phyloP scores from a whole-genome alignment of 2,329 filamentous ascomycete genomes.

The Phialemoniopsis sp. region DNA sequence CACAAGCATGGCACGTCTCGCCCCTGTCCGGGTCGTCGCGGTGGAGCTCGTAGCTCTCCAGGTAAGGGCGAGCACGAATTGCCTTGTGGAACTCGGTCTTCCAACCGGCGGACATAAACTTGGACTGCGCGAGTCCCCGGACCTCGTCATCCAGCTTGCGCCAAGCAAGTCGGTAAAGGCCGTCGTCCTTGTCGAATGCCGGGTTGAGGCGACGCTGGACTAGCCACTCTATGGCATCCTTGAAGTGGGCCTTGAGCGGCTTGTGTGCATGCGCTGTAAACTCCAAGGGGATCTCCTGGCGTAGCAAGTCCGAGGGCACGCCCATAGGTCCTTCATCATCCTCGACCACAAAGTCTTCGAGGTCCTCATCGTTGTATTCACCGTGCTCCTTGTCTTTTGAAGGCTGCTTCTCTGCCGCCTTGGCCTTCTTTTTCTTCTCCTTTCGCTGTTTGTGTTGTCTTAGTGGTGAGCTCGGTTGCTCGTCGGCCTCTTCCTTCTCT shows the following conservation, averaged over 20 bases:
- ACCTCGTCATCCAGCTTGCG: constrained; percentile 69
- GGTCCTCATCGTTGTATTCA: constrained; percentile 13
- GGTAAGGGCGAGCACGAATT: constrained; percentile 60
- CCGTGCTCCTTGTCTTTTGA: background rate
- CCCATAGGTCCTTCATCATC: constrained; percentile 55
- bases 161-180: constrained; percentile 66
- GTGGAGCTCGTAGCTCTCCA: constrained; percentile 43
- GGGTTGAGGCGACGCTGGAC: constrained; percentile 76
- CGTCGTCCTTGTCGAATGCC: constrained; percentile 56
- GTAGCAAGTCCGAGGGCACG: constrained; percentile 40
- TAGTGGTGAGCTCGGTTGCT: background rate
- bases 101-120: constrained; percentile 71
- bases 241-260: constrained; percentile 69
- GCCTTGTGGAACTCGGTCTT: constrained; percentile 60
- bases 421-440: background rate
- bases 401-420: background rate
- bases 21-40: constrained; percentile 26
- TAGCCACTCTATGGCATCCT: constrained; percentile 73
- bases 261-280: constrained; percentile 65
- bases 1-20: constrained; percentile 62
- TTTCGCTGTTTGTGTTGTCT: background rate
- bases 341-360: constrained; percentile 62
- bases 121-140: constrained; percentile 61
- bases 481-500: constrained; percentile 14
- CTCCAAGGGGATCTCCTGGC: constrained; percentile 56